Conservation (phyloP, 2,329 filamentous ascomycete species). For the Tolypocladium amazonense region DNA sequence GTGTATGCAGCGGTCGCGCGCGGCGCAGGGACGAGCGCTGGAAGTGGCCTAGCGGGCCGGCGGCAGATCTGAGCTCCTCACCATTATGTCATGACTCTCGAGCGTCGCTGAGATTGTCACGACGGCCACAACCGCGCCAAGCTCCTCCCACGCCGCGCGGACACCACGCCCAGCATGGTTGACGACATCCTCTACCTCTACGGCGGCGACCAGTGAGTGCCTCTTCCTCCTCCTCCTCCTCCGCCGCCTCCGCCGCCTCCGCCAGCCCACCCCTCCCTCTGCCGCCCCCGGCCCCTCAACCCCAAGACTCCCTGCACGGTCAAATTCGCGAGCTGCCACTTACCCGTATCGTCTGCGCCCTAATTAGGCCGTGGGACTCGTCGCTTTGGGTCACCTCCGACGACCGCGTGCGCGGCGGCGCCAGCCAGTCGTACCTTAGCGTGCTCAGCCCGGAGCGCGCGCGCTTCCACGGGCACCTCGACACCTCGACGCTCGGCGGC, state of each 20-base stretch:
- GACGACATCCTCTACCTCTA: slow-evolving; percentile 23
- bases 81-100: background rate
- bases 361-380: slow-evolving; percentile 49
- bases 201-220: slow-evolving; percentile 27
- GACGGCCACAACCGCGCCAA: background rate
- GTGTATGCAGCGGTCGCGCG: background rate
- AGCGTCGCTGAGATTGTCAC: background rate
- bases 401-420: slow-evolving; percentile 68
- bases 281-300: background rate
- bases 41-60: background rate
- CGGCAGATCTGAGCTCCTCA: background rate
- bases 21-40: background rate
- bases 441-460: slow-evolving; percentile 27
- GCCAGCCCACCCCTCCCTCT: background rate
- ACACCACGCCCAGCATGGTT: slow-evolving; percentile 2
- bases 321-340: background rate
- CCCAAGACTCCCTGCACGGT: background rate
- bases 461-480: slow-evolving; percentile 58
- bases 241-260: background rate
- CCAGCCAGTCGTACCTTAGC: slow-evolving; percentile 44
- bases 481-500: slow-evolving; percentile 65
- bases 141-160: background rate
- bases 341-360: background rate
- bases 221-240: background rate
- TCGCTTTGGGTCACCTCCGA: slow-evolving; percentile 59